Conservation (phyloP, 495 filamentous ascomycete species). For the Chlorociboria aeruginascens region DNA sequence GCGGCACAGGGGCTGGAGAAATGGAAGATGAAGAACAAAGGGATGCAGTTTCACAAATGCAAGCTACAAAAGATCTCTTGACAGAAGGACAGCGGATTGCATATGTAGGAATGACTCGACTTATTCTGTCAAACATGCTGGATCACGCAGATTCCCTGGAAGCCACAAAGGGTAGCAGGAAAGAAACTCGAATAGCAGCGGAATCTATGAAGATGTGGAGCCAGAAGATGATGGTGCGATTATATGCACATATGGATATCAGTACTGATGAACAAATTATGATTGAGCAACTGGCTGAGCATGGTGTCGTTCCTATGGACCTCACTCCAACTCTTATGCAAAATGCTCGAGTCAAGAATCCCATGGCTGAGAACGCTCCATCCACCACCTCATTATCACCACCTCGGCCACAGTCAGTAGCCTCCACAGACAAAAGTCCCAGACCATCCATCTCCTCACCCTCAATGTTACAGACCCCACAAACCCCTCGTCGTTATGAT, state of each 20-base stretch:
- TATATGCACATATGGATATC: slow-evolving; percentile 96
- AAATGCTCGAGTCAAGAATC: slow-evolving; percentile 88
- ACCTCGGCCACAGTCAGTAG: slow-evolving; percentile 8
- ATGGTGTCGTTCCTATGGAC: slow-evolving; percentile 77
- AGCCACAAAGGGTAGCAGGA: slow-evolving; percentile 44
- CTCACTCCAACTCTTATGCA: slow-evolving; percentile 81
- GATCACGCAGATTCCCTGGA: slow-evolving; percentile 49
- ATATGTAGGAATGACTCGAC: slow-evolving; percentile 79
- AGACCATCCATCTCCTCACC: slow-evolving; percentile 17
- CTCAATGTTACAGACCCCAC: slow-evolving; percentile 9
- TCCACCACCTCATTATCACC: slow-evolving; percentile 3
- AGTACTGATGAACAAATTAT: slow-evolving; percentile 85
- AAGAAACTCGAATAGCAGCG: slow-evolving; percentile 49
- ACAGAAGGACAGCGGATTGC: slow-evolving; percentile 94
- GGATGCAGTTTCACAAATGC: slow-evolving; percentile 78
- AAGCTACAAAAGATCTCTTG: slow-evolving; percentile 89
- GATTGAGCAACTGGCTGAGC: slow-evolving; percentile 92
- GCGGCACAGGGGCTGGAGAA: slow-evolving; percentile 34
- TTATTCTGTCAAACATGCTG: slow-evolving; percentile 68
- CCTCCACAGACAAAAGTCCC: slow-evolving; percentile 1
- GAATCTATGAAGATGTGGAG: slow-evolving; percentile 91
- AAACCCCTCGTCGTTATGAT: slow-evolving; percentile 10
- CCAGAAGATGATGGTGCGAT: slow-evolving; percentile 88
- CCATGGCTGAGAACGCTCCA: slow-evolving; percentile 46
- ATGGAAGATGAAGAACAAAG: slow-evolving; percentile 71